phyloP scores from a whole-genome alignment of 768 basidiomycete species.

The Russula olivacea region DNA sequence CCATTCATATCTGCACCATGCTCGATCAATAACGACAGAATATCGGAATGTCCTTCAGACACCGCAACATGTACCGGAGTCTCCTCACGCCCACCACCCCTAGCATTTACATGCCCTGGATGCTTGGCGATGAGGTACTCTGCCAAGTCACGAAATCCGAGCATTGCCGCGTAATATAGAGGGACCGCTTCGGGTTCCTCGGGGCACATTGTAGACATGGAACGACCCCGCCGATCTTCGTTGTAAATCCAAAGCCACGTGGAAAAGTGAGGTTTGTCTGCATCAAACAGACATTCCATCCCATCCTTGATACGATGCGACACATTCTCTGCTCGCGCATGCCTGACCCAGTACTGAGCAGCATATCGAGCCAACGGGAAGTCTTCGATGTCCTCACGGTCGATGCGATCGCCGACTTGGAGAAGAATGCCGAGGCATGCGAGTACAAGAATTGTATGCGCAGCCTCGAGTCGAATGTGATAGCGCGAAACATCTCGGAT shows the following conservation, averaged over 20 bases:
- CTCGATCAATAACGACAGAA: background rate
- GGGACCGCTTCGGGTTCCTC: background rate
- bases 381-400: background rate
- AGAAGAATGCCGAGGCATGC: background rate
- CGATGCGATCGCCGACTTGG: background rate
- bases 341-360: background rate
- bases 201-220: background rate
- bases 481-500: background rate
- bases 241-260: background rate
- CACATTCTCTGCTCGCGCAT: background rate
- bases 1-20: background rate
- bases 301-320: background rate
- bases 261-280: background rate
- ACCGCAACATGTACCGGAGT: background rate
- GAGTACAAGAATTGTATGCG: background rate
- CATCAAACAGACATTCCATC: background rate
- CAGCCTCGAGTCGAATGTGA: background rate
- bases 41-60: background rate
- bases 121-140: background rate
- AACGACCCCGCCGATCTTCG: background rate
- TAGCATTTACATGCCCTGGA: background rate
- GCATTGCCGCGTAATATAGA: background rate
- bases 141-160: background rate
- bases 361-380: background rate
- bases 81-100: background rate